Conservation (phyloP, 192 early-diverging fungal genomes). For the Coemansia sp. region DNA sequence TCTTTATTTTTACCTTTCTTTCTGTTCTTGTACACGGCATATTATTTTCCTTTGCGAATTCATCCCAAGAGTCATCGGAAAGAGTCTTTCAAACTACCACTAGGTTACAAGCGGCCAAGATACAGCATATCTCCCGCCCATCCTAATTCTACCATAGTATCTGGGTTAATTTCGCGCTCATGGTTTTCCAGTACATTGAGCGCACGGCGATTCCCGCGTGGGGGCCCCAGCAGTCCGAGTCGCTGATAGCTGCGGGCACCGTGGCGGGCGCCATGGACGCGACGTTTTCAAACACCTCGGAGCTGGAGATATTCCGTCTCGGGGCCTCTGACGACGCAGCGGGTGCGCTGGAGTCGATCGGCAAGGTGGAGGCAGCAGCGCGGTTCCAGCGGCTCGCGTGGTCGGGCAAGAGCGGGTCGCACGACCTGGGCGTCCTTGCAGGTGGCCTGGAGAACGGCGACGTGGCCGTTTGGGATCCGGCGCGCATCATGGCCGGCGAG, state of each 20-base stretch:
- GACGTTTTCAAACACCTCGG: slow-evolving; percentile 83
- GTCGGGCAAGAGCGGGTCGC: slow-evolving; percentile 26
- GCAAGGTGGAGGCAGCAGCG: slow-evolving; percentile 36
- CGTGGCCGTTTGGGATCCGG: slow-evolving; percentile 81
- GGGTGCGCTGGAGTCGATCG: slow-evolving; percentile 8
- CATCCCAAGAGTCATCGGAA: no score
- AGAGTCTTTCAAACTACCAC: no score
- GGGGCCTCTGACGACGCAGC: slow-evolving; percentile 23
- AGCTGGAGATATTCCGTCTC: slow-evolving; percentile 86
- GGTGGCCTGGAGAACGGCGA: slow-evolving; percentile 96
- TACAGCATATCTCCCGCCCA: no score
- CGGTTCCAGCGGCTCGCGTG: slow-evolving; percentile 90
- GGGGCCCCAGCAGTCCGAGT: slow-evolving; percentile 69
- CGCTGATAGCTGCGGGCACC: slow-evolving; percentile 85
- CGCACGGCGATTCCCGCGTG: slow-evolving; percentile 89
- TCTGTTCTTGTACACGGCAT: no score
- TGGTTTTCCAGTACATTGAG: slow-evolving; percentile 51
- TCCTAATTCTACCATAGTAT: not conserved
- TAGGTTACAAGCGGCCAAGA: not conserved
- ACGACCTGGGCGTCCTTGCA: slow-evolving; percentile 71
- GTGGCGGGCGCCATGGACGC: slow-evolving; percentile 96
- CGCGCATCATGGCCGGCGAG: slow-evolving; percentile 62
- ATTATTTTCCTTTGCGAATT: no score
- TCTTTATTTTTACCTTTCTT: not conserved
- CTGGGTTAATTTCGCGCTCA: slow-evolving; percentile 6